Evolutionary conservation across 2,329 filamentous ascomycete species (phyloP).

Genomic region (Orbilia quercus): DNA sequence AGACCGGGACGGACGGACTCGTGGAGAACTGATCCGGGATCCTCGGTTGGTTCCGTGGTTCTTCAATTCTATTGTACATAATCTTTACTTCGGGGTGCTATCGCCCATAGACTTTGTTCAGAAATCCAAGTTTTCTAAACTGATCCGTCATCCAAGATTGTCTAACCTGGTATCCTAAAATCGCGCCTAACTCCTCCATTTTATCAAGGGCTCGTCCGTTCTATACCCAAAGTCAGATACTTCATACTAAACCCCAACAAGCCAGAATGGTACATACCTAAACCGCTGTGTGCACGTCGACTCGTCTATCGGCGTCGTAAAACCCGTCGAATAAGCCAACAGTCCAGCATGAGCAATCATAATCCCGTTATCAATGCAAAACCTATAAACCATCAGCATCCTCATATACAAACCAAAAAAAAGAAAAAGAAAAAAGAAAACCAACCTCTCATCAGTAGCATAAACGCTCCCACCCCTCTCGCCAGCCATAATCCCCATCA

Average conservation of each 20-base stretch:
- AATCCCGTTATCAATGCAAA: conserved; percentile 99
- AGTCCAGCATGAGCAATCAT: conserved; percentile 99
- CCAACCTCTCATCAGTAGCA: conserved; percentile 84
- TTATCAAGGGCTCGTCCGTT: conserved; percentile 82
- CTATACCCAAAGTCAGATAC: conserved; percentile 63
- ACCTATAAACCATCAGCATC: conserved; percentile 63
- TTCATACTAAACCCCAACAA: neutral
- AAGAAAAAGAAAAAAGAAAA: neutral
- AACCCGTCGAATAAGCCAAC: conserved; percentile 83
- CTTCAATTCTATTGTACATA: no score
- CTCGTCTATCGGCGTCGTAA: conserved; percentile 79
- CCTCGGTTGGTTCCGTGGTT: no score
- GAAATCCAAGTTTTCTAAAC: no score
- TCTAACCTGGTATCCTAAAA: neutral
- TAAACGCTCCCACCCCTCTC: conserved; percentile 90
- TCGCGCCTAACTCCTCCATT: conserved; percentile 74
- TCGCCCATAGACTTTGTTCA: no score
- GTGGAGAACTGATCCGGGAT: no score
- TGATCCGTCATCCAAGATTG: no score
- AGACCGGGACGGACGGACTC: no score
- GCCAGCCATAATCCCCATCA: conserved; percentile 96
- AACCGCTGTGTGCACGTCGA: conserved; percentile 87
- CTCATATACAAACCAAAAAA: neutral
- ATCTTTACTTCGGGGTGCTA: no score
- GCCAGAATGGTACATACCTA: conserved; percentile 54